Conservation (phyloP, 306 rosid genomes). For the Castanospermum australe region DNA sequence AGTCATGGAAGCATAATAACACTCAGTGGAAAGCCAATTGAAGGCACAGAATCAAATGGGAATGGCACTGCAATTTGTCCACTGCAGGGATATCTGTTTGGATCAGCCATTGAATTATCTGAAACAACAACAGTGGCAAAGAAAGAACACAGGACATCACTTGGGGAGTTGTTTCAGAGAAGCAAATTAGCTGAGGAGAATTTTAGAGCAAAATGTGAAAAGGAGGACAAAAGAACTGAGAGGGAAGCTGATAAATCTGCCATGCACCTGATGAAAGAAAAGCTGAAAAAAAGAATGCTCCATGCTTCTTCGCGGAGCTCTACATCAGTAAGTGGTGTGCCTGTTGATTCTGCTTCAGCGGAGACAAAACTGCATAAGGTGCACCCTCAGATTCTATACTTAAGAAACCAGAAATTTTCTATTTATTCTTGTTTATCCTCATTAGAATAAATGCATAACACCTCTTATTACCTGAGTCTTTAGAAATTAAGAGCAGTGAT, state of each 20-base stretch:
- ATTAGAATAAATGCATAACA: neutral
- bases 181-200: conserved; percentile 69
- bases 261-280: conserved; percentile 67
- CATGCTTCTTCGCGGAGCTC: conserved; percentile 60
- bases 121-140: conserved; percentile 61
- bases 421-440: neutral
- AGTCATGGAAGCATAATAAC: conserved; percentile 88
- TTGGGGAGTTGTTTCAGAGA: conserved; percentile 82
- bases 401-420: neutral
- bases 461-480: neutral
- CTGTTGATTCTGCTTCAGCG: conserved; percentile 64
- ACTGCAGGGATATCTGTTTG: conserved; percentile 80
- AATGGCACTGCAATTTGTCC: conserved; percentile 71
- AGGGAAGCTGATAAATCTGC: conserved; percentile 69
- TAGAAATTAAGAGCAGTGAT: neutral
- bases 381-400: neutral
- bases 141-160: conserved; percentile 88
- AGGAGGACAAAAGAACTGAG: conserved; percentile 56
- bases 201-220: conserved; percentile 44
- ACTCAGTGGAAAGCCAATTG: conserved; percentile 73
- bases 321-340: conserved; percentile 35
- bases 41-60: conserved; percentile 47
- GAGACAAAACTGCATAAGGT: conserved; percentile 90
- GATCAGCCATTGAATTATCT: conserved; percentile 69
- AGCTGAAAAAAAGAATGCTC: conserved; percentile 66